Base-by-base conservation (phyloP, 1,139 yeast genomes). In the Saccharomyces hybrid region DNA sequence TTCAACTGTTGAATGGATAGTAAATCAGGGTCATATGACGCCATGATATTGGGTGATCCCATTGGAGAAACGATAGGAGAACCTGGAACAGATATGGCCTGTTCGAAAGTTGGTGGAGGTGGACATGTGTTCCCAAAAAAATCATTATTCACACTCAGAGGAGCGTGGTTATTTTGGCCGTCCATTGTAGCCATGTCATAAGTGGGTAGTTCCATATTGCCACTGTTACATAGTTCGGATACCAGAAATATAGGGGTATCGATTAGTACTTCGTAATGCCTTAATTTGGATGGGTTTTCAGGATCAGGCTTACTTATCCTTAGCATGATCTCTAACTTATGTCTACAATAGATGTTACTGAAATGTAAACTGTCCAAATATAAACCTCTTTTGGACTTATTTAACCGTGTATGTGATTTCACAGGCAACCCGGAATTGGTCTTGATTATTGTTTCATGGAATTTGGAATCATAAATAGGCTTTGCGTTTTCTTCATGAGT, bases 181-280 rank as follows among this genome's bases (percentile, higher is more conserved):
- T 54, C 59, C 29, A 64, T 71, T 26, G 78, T 76, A 1, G 76
- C 71, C 54, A 77, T 70, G 1, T 81, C 76, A 61, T 88, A 88
- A 42, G 80, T 78, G 0, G 96, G 96, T 53, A 89, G 74, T 53
- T 85, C 88, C 53, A 84, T 75, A 49, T 84, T 83, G 4, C 80
- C 90, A 14, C 79, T 81, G 51, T 77, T 79, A 72, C 96, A 89
- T 59, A 82, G 78, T 32, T 89, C 81, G 54, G 95, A 85, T 47
- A 88, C 77, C 51, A 90, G 73, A 29, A 81, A 77, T 52, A 90
- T 77, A 0, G 96, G 96, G 0, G 96, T 88, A 67, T 90, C 96
- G 50, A 90, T 88, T 52, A 89, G 85, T 47, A 90, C 96, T 64
- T 90, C 97, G 65, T 86, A 90, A 68, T 88, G 96, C 63, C 88